Base-by-base conservation (phyloP, 106 monocot genomes). In the Triglochin maritima region DNA sequence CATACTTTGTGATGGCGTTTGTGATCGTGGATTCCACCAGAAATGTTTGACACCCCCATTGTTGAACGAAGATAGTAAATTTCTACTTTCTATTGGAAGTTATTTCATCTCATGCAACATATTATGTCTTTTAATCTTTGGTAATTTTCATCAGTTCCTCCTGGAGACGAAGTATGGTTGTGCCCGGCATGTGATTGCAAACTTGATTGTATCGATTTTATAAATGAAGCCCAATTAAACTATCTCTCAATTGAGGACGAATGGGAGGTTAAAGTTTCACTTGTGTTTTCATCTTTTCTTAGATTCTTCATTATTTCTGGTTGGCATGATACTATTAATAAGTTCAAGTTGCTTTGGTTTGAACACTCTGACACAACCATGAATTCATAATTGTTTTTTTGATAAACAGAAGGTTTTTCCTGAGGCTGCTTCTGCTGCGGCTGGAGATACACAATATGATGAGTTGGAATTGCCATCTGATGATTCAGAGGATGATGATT, bases 101-200 rank as follows among this genome's bases (percentile, higher is more conserved):
- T 64, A 4, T 3, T 15, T 48, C 49, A 2, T 49, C 44, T 61
- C n/a, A 11, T 2, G 9, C 47, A 48, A 48, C 47, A 46, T 13
- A 1, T 46, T 42, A 8, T 17, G 44, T 62, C 6, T 61, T 7
- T 4, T 77, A 48, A 54, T 8, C 58, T 77, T 17, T 66, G 29
- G 52, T 44, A 72, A 44, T 70, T 54, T 44, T 66, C 71, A 60
- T 15, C 69, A 98, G 98, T 98, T 78, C 92, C 98, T 48, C 64
- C 84, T 55, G 98, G 81, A 57, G 92, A 89, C 77, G 82, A 88
- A 81, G 86, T 82, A 43, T 98, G 92, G 98, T 59, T 98, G 60
- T 98, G 98, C 68, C 92, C 86, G 64, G 82, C 73, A 42, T 98
- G 98, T 79, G 88, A 86, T 82, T 98, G 98, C 80, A 98, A 98